Percentiles rank a stretch among this genome's conserved stretches.
Conservation (phyloP, 73 alveolate species). For the Paramecium biaurelia region DNA sequence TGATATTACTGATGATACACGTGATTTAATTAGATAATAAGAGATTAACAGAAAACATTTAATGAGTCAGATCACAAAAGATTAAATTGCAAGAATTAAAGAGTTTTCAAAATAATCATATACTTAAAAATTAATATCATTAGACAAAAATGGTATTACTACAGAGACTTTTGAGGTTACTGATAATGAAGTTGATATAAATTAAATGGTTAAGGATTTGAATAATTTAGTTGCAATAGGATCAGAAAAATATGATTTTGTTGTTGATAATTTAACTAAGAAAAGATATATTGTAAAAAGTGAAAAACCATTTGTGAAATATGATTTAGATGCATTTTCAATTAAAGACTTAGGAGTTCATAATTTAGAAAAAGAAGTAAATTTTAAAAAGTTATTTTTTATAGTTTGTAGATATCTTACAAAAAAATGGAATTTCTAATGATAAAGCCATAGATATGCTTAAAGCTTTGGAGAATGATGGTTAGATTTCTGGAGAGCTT, state of each 20-base stretch:
- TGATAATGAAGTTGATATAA: not conserved
- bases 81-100: not conserved
- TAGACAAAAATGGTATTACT: not conserved
- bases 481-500: not conserved
- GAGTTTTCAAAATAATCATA: not conserved
- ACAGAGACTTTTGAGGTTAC: conserved; percentile 45
- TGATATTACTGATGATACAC: not conserved
- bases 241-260: not conserved
- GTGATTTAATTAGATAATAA: not conserved
- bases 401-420: not conserved
- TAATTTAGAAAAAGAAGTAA: not conserved
- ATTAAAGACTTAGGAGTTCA: not conserved
- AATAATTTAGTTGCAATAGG: conserved; percentile 5
- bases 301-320: conserved; percentile 22
- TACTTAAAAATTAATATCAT: not conserved
- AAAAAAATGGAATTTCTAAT: not conserved
- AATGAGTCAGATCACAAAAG: not conserved
- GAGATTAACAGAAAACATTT: not conserved
- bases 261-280: not conserved
- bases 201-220: not conserved
- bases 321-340: not conserved
- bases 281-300: conserved; percentile 6
- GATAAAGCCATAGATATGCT: not conserved
- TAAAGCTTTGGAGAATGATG: not conserved
- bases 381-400: not conserved